These are phyloP conservation scores for Monosporascus cannonballus DNA, from an alignment of 2,329 filamentous ascomycete genomes.

Conservation along the genomic window DNA sequence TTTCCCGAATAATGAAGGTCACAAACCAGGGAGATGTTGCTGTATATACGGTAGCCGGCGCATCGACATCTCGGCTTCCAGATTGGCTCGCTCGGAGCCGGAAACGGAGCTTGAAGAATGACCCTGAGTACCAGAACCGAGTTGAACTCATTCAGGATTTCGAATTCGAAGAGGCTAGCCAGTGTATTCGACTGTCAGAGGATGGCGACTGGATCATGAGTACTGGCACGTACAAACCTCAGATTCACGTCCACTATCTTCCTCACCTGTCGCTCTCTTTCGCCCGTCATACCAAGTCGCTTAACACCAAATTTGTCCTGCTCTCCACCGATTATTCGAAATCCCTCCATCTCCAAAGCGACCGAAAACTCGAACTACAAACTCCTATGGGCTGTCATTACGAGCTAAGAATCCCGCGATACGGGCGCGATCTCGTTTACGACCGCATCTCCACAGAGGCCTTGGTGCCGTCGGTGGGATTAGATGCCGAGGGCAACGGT, in stretches of 20 bases:
- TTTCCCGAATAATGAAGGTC: conserved; percentile 63
- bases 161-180: conserved; percentile 92
- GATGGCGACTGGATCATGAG: conserved; percentile 98
- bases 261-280: conserved; percentile 92
- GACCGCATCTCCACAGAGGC: conserved; percentile 78
- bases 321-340: conserved; percentile 91
- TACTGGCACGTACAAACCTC: conserved; percentile 70
- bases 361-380: conserved; percentile 78
- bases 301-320: conserved; percentile 87
- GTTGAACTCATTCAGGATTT: conserved; percentile 96
- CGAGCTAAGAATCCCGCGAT: conserved; percentile 81
- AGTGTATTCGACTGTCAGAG: conserved; percentile 82
- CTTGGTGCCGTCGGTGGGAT: conserved; percentile 78
- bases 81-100: conserved; percentile 87
- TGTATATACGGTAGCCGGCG: conserved; percentile 92
- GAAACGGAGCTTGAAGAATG: conserved; percentile 87
- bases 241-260: conserved; percentile 94
- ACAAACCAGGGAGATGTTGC: conserved; percentile 76
- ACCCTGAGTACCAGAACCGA: conserved; percentile 86
- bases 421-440: conserved; percentile 85
- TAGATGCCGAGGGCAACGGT: conserved; percentile 78
- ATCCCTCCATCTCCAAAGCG: conserved; percentile 86
- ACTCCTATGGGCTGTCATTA: conserved; percentile 66
- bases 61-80: conserved; percentile 79
- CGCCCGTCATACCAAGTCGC: conserved; percentile 80